Base-by-base conservation (phyloP, 1,284 basidiomycete species). In the Ustilago loliicola region DNA sequence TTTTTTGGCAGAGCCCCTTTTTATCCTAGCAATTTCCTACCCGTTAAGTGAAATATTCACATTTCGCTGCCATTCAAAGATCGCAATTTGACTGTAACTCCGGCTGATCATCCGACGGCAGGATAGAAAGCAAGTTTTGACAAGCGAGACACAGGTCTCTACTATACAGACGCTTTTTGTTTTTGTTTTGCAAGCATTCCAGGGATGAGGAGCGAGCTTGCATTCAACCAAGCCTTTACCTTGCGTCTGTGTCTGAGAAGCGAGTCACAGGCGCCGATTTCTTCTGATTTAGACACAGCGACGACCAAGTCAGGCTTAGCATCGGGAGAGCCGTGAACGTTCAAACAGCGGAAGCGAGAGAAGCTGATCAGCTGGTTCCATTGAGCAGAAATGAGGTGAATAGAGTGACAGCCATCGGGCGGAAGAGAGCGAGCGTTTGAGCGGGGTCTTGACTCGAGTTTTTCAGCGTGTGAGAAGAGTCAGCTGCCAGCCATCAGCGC, bases 171-270 rank as follows among this genome's bases (percentile, higher is more conserved):
- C 11, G 32, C 11, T 5, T 5, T 34, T 34, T 34, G 7, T 34
- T 5, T 34, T 34, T 34, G 32, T 34, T 34, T 34, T 47, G 45
- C 19, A 47, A 47, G 45, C 45, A 47, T 47, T 47, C 45, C 45
- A 10, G 45, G 17, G 7, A 23, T 2, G n/a, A 47, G 45, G 45
- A 47, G 19, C 7, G 45, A 23, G 23, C 45, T 47, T 47, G 45
- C n/a, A n/a, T n/a, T n/a, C n/a, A n/a, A n/a, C n/a, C n/a, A n/a
- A n/a, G n/a, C n/a, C n/a, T 7, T 47, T 23, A 17, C 45, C 45
- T 47, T 47, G n/a, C 45, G 3, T 21, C 11, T 47, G 45, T 11
- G 9, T 11, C 7, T 38, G 36, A 7, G 45, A 47, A 47, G n/a
- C 45, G 45, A 47, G 23, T 5, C 15, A 6, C 7, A 42, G 15